phyloP scores from a whole-genome alignment of 306 rosid genomes.

The Medicago ruthenica region DNA sequence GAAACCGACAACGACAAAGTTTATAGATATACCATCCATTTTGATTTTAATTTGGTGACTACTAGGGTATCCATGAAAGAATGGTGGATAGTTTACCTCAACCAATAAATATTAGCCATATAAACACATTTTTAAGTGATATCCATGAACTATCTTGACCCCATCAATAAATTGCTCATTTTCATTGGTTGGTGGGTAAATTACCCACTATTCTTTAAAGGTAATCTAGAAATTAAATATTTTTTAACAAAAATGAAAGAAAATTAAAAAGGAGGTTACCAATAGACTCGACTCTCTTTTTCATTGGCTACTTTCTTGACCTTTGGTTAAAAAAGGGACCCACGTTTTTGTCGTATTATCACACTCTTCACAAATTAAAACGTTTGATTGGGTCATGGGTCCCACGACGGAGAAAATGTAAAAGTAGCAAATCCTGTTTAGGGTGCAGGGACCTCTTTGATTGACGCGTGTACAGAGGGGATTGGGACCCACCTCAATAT shows the following conservation, averaged over 20 bases:
- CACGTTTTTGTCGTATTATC: slow-evolving; percentile 39
- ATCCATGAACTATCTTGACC: no score
- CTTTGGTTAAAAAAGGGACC: slow-evolving; percentile 66
- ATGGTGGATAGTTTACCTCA: no score
- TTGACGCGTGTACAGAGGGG: slow-evolving; percentile 39
- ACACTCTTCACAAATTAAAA: slow-evolving; percentile 21
- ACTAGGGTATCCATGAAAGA: no score
- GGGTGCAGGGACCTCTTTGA: slow-evolving; percentile 29
- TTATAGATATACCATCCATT: slow-evolving; percentile 67
- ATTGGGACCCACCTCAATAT: slow-evolving; percentile 16
- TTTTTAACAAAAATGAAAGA: background rate
- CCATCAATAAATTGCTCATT: no score
- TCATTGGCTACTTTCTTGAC: slow-evolving; percentile 81
- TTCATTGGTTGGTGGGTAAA: no score
- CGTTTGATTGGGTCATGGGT: slow-evolving; percentile 27
- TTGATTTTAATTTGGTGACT: background rate
- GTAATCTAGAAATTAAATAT: no score
- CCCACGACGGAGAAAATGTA: slow-evolving; percentile 8
- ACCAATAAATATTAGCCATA: no score
- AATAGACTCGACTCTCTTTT: slow-evolving; percentile 51
- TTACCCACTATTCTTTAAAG: no score
- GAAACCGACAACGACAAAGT: slow-evolving; percentile 69
- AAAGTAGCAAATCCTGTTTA: slow-evolving; percentile 27
- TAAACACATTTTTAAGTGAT: no score
- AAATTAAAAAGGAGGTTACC: slow-evolving; percentile 59